Evolutionary conservation across 2,329 filamentous ascomycete species (phyloP).

Genomic region (Alternaria incomplexa): DNA sequence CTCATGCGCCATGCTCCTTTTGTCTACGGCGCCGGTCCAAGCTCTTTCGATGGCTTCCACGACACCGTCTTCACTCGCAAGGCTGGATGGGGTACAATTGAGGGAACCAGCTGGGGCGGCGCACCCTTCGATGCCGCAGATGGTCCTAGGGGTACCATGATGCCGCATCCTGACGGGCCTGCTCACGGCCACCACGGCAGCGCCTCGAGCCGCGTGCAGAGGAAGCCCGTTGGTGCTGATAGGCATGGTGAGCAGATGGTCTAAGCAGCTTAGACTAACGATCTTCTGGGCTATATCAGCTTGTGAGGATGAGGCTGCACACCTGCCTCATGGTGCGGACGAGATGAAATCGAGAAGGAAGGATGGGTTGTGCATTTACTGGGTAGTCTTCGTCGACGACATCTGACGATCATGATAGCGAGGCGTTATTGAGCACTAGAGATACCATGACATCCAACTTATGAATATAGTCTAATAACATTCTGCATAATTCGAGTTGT

Average conservation of each 20-base stretch:
- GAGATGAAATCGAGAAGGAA: neutral
- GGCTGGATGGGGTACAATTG: constrained; percentile 63
- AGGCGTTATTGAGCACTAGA: neutral
- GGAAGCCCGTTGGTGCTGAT: constrained; percentile 37
- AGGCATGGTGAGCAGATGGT: constrained; percentile 16
- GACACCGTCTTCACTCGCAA: constrained; percentile 65
- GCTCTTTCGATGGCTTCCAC: constrained; percentile 54
- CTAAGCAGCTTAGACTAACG: neutral
- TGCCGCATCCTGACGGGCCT: constrained; percentile 35
- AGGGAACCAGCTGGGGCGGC: constrained; percentile 49
- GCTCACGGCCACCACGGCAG: constrained; percentile 26
- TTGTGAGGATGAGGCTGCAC: neutral
- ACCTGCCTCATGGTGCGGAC: neutral
- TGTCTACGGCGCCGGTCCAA: constrained; percentile 53
- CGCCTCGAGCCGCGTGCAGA: constrained; percentile 30
- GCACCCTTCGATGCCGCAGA: constrained; percentile 53
- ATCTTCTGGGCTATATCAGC: neutral
- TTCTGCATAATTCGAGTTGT: neutral
- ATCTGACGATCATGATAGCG: neutral
- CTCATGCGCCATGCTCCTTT: constrained; percentile 65
- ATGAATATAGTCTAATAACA: neutral
- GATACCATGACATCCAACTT: neutral
- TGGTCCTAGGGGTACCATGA: constrained; percentile 44
- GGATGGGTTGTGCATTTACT: neutral
- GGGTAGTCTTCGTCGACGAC: neutral